Base-by-base conservation (phyloP, 495 filamentous ascomycete genomes). In the Pseudoneurospora amorphoporcata region DNA sequence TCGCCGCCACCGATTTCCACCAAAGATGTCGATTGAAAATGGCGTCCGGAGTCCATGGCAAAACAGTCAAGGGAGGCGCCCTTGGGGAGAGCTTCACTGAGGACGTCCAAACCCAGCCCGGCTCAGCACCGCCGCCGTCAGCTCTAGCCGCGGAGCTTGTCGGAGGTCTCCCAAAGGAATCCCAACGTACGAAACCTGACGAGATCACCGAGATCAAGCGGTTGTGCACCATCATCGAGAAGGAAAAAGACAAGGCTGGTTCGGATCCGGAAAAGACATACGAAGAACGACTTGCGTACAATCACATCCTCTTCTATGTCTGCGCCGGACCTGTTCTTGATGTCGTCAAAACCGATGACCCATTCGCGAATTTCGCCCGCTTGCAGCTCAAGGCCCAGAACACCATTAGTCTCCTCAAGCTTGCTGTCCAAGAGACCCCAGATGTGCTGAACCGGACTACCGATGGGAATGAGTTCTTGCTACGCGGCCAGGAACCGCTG, bases 301-400 rank as follows among this genome's bases (percentile, higher is more conserved):
- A 95, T 74, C 89, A 92, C 78, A 90, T 92, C 81, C 86, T 98
- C 35, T 90, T 98, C 41, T 90, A 90, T 74, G 91, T 97, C 73
- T 90, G 96, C 74, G 86, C 92, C 69, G 89, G 92, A 76, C 92
- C 93, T 61, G 92, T 94, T 29, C 81, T 99, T 3, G 92, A 92
- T 71, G 84, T 84, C 42, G 84, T 90, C 5, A 81, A 78, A 29
- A 83, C 84, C 73, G 85, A 91, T 75, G 87, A 91, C 73, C 87
- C 90, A 23, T 92, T 92, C 75, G 83, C 83, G 39, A 79, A 87
- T 69, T 79, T 74, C 7, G 82, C 81, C 7, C 76, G 85, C 39
- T 78, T 91, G 43, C 80, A 90, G 40, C 78, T 83, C 12, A 89
- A 94, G 76, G 94, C 92, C 71, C 81, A 94, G 58, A 85, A 90